Percentiles rank a stretch among this genome's conserved stretches.
Evolutionary conservation across 306 rosid species (phyloP).

Genomic region (Calophaca sinica): DNA sequence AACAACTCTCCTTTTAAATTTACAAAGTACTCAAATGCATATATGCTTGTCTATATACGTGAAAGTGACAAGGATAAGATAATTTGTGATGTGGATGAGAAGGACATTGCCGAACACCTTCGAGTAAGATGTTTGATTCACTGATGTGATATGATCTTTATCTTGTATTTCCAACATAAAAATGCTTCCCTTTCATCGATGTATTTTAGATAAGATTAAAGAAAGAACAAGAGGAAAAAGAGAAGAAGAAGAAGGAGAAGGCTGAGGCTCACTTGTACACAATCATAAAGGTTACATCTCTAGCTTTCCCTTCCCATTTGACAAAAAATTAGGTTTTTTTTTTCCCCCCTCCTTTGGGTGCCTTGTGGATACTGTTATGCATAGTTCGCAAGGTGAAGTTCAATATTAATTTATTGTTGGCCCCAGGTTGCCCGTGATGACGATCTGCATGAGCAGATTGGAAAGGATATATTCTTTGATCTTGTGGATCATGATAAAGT

Average conservation of each 20-base stretch:
- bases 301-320: slow-evolving; percentile 2
- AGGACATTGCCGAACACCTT: slow-evolving; percentile 86
- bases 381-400: neutral
- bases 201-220: slow-evolving; percentile 74
- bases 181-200: slow-evolving; percentile 21
- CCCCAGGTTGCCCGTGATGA: slow-evolving; percentile 84
- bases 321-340: neutral
- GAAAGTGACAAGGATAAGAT: slow-evolving; percentile 90
- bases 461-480: slow-evolving; percentile 82
- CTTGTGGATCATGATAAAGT: slow-evolving; percentile 98
- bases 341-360: slow-evolving; percentile 19
- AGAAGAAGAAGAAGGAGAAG: slow-evolving; percentile 82
- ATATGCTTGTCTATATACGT: slow-evolving; percentile 96
- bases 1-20: slow-evolving; percentile 88
- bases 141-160: slow-evolving; percentile 28
- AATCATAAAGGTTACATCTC: slow-evolving; percentile 69
- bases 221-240: slow-evolving; percentile 92
- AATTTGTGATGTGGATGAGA: slow-evolving; percentile 87
- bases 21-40: slow-evolving; percentile 90
- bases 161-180: slow-evolving; percentile 16
- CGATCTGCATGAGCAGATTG: slow-evolving; percentile 82
- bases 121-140: slow-evolving; percentile 60
- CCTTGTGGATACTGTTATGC: slow-evolving; percentile 19
- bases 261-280: slow-evolving; percentile 92
- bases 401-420: slow-evolving; percentile 14